A percentile compares a stretch with the other conserved stretches of the same genome.
Conservation (phyloP, 1,284 basidiomycete genomes). For the Blastosporella zonata region DNA sequence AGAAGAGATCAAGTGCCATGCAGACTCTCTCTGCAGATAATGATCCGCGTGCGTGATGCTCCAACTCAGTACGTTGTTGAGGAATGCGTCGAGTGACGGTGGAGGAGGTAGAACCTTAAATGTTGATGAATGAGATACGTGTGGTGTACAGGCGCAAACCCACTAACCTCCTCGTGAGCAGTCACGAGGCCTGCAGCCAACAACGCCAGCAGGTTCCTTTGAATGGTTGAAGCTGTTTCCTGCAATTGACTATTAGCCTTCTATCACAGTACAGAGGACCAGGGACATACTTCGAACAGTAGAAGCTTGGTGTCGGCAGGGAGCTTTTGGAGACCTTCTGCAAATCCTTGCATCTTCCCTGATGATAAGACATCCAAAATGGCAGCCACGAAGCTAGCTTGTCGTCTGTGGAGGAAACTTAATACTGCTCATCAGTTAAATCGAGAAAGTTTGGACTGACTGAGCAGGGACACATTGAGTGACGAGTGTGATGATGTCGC, state of each 20-base stretch:
- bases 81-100: slow-evolving; percentile 46
- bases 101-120: slow-evolving; percentile 48
- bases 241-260: slow-evolving; percentile 24
- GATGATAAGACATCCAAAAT: slow-evolving; percentile 60
- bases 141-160: slow-evolving; percentile 3
- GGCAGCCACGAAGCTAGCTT: slow-evolving; percentile 50
- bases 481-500: slow-evolving; percentile 66
- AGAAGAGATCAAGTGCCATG: slow-evolving; percentile 61
- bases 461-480: slow-evolving; percentile 58
- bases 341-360: slow-evolving; percentile 54
- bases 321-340: slow-evolving; percentile 51
- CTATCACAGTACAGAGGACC: neutral
- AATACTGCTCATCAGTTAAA: slow-evolving; percentile 8
- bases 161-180: slow-evolving; percentile 60
- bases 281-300: slow-evolving; percentile 43
- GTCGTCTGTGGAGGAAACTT: slow-evolving; percentile 39
- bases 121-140: neutral
- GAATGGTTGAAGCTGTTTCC: slow-evolving; percentile 41
- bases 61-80: slow-evolving; percentile 59
- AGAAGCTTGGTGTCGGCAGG: slow-evolving; percentile 36
- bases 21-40: slow-evolving; percentile 56
- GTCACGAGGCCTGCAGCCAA: slow-evolving; percentile 65
- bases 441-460: slow-evolving; percentile 44
- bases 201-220: slow-evolving; percentile 65
- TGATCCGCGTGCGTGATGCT: slow-evolving; percentile 47